A percentile compares a stretch with the other conserved stretches of the same genome.
These are phyloP conservation scores for Pharnaceum exiguum DNA, from an alignment of 148 eudicot genomes.

Conservation along the genomic window DNA sequence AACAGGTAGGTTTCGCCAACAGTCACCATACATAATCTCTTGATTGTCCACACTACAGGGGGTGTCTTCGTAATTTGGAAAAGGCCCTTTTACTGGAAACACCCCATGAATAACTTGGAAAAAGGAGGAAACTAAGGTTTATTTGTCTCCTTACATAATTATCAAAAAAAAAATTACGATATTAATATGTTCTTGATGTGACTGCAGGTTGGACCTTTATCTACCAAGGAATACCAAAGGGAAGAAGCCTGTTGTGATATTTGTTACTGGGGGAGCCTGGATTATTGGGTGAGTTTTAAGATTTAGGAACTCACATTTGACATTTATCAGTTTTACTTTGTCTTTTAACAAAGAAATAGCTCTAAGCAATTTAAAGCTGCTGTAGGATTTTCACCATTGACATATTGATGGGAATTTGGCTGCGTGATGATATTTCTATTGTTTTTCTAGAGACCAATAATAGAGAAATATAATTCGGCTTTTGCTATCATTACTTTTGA, in stretches of 20 bases:
- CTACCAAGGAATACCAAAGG: slow-evolving; percentile 53
- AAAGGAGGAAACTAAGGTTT: neutral
- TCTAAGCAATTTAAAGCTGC: neutral
- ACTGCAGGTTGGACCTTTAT: slow-evolving; percentile 83
- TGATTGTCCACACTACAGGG: no score
- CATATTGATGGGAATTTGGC: neutral
- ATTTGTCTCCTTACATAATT: neutral
- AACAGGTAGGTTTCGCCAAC: slow-evolving; percentile 70
- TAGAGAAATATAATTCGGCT: neutral
- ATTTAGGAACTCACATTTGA: neutral
- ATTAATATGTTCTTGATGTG: slow-evolving; percentile 10
- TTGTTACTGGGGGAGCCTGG: slow-evolving; percentile 99
- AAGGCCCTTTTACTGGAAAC: no score
- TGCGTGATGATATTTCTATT: neutral
- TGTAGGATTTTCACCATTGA: neutral
- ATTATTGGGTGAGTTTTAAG: slow-evolving; percentile 80
- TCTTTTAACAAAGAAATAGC: neutral
- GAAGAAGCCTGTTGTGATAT: slow-evolving; percentile 74
- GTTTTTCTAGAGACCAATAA: no score
- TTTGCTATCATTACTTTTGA: neutral
- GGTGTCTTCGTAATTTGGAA: no score
- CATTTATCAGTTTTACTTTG: no score
- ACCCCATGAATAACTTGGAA: no score
- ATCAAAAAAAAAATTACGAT: neutral
- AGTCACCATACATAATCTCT: neutral